These are phyloP conservation scores for Naematelia aurantialba DNA, from an alignment of 768 basidiomycete species.

Conservation along the genomic window DNA sequence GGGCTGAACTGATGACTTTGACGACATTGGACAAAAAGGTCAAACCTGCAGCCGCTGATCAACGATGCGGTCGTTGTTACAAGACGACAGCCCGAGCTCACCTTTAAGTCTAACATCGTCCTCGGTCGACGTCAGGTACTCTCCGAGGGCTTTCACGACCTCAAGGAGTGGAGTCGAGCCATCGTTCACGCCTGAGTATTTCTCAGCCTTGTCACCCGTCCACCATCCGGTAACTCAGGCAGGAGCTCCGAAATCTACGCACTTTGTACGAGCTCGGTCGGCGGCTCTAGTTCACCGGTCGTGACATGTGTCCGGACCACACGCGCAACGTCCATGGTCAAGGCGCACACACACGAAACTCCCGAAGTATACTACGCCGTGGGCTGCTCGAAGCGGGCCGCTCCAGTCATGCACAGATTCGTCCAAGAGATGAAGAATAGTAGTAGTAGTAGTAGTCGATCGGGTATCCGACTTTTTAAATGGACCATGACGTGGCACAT, in stretches of 20 bases:
- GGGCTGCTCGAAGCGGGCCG: too few relatives aligned
- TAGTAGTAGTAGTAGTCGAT: too few relatives aligned
- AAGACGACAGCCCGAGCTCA: constrained; percentile 38
- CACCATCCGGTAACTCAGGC: neutral
- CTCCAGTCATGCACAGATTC: too few relatives aligned
- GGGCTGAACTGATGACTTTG: constrained; percentile 58
- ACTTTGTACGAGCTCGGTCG: constrained; percentile 45
- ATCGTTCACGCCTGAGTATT: constrained; percentile 56
- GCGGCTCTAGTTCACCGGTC: constrained; percentile 37
- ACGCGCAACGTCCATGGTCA: constrained; percentile 44
- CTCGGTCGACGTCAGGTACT: constrained; percentile 83
- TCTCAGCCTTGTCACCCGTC: constrained; percentile 1
- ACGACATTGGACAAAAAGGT: constrained; percentile 74
- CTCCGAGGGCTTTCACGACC: constrained; percentile 79
- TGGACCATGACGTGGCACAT: neutral
- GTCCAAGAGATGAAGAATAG: too few relatives aligned
- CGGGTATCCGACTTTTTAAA: neutral
- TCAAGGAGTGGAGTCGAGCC: constrained; percentile 64
- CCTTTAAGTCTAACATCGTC: constrained; percentile 75
- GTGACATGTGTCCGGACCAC: constrained; percentile 48
- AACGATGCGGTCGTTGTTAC: neutral
- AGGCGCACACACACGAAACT: neutral
- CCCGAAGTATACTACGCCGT: neutral
- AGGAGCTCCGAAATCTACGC: constrained; percentile 6
- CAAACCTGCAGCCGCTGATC: constrained; percentile 61